Percentiles rank a stretch among this genome's conserved stretches.
phyloP scores from a whole-genome alignment of 192 early-diverging fungal genomes.

The Endogone sp. region DNA sequence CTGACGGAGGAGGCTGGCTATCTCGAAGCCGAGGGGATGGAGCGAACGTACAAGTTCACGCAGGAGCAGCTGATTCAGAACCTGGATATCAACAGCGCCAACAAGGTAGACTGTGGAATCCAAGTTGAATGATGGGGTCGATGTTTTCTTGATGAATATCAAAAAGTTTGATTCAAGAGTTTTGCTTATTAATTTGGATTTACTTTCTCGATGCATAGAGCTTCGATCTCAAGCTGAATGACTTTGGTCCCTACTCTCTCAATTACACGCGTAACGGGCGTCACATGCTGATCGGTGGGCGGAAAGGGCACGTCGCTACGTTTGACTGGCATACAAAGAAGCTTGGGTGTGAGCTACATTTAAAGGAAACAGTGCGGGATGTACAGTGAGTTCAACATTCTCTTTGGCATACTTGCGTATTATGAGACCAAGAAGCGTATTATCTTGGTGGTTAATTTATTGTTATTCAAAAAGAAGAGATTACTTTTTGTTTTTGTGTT shows the following conservation, averaged over 20 bases:
- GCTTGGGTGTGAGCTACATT: slow-evolving; percentile 75
- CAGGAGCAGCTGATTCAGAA: slow-evolving; percentile 63
- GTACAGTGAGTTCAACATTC: slow-evolving; percentile 72
- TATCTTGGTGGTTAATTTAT: too few species aligned
- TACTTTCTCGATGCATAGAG: slow-evolving; percentile 39
- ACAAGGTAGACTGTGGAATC: slow-evolving; percentile 43
- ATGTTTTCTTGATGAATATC: too few species aligned
- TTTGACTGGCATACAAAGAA: slow-evolving; percentile 89
- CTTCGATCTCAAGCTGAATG: slow-evolving; percentile 71
- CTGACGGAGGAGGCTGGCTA: slow-evolving; percentile 73
- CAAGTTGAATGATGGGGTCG: not conserved
- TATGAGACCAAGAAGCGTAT: too few species aligned
- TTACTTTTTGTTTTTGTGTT: too few species aligned
- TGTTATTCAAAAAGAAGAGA: too few species aligned
- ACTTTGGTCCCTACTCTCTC: slow-evolving; percentile 86
- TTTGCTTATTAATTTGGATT: too few species aligned
- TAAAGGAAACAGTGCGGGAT: slow-evolving; percentile 88
- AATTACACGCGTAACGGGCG: slow-evolving; percentile 89
- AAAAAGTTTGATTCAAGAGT: too few species aligned
- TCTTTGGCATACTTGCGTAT: too few species aligned
- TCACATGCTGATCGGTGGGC: slow-evolving; percentile 69
- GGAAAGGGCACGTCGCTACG: slow-evolving; percentile 83
- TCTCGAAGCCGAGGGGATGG: slow-evolving; percentile 85
- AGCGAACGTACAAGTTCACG: slow-evolving; percentile 83
- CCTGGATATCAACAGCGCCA: slow-evolving; percentile 68